These are phyloP conservation scores for Penicillium crustosum DNA, from an alignment of 2,329 filamentous ascomycete species.

Conservation along the genomic window DNA sequence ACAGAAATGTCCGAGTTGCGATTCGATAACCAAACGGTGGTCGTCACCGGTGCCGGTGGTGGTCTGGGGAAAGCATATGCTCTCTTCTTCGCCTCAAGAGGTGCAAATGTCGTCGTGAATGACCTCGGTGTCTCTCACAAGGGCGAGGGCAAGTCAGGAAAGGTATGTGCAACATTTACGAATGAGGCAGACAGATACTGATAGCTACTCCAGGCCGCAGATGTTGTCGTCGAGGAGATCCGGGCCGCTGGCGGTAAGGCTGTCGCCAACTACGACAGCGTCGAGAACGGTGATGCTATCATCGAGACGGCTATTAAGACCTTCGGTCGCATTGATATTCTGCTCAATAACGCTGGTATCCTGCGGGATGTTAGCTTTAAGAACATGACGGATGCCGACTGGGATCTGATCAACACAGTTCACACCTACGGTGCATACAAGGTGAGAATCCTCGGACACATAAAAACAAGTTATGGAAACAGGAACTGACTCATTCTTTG, in stretches of 20 bases:
- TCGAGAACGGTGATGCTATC: conserved; percentile 86
- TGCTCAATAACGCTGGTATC: conserved; percentile 98
- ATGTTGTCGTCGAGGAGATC: conserved; percentile 52
- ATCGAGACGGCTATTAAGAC: conserved; percentile 63
- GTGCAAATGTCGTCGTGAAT: conserved; percentile 94
- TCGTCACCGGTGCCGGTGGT: conserved; percentile 82
- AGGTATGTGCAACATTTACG: conserved; percentile 54
- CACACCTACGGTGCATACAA: conserved; percentile 95
- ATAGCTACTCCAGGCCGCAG: conserved; percentile 58
- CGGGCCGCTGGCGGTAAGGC: conserved; percentile 88
- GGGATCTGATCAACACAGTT: conserved; percentile 91
- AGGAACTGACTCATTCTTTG: conserved; percentile 17
- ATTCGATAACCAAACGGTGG: conserved; percentile 85
- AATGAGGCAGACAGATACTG: conserved; percentile 28
- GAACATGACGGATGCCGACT: conserved; percentile 96
- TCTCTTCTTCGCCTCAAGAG: conserved; percentile 85
- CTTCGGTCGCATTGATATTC: conserved; percentile 75
- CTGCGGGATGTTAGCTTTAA: conserved; percentile 95
- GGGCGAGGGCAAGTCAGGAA: conserved; percentile 82
- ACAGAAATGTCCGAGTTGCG: conserved; percentile 66
- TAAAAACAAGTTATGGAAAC: background rate
- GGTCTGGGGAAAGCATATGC: conserved; percentile 81
- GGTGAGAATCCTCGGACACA: conserved; percentile 34
- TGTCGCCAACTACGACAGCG: conserved; percentile 89
- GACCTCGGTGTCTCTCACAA: conserved; percentile 92